Base-by-base conservation (phyloP, 169 alveolate species). In the Theileria parva region DNA sequence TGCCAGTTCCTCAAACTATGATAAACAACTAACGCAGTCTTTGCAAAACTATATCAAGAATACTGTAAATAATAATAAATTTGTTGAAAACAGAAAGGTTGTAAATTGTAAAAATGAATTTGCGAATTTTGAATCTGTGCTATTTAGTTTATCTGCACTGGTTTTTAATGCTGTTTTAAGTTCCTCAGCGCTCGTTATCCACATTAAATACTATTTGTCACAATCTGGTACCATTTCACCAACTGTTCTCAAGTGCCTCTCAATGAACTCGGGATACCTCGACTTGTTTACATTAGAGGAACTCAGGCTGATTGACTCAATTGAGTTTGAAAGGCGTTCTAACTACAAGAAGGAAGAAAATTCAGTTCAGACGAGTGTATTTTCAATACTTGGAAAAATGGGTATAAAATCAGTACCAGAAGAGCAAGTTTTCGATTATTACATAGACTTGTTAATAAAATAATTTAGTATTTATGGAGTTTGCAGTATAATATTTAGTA, bases 331-430 rank as follows among this genome's bases (percentile, higher is more conserved):
- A 28, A 28, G 37, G 8, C 30, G 37, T 25, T 11, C 67, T 59
- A 59, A 28, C 7, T 59, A 25, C 67, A 59, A 17, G 37, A 59
- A 28, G 23, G 71, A 63, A 9, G 32, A 15, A 15, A 63, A 63
- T 13, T 32, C 32, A 15, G 48, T 63, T 9, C 71, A 63, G 6
- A 63, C 71, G 8, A 63, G 71, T 63, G 71, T 63, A 19, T 21
- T 63, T 63, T 15, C 71, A 2, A 63, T 39, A 19, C 32, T 63
- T 19, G 50, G 25, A 7, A 63, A 63, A 15, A 15, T 63, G 8
- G 71, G 71, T 19, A 30, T 63, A n/a, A 63, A 30, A 15, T 30
- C 71, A 39, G 37, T 5, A 8, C 53, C 71, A 27, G 71, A 63
- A 32, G 23, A 30, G 53, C 71, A 63, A 21, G 50, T 63, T 15